Base-by-base conservation (phyloP, 306 rosid species). In the Cucurbita moschata region DNA sequence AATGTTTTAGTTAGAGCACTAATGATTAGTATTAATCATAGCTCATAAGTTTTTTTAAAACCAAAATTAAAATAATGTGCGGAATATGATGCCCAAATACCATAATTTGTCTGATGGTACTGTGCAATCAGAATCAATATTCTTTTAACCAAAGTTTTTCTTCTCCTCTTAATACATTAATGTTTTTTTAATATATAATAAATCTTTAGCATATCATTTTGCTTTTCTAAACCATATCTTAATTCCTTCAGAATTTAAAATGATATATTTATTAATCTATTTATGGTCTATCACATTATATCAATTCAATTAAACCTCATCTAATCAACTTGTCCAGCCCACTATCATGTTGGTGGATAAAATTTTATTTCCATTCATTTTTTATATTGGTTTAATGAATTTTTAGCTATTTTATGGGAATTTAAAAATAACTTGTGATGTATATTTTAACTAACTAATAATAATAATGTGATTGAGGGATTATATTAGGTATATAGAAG, bases 81-180 rank as follows among this genome's bases (percentile, higher is more conserved):
- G 85, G 79, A 76, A 44, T 23, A 23, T 68, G 73, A 47, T 68
- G 77, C 79, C 77, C 39, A 72, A 82, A 71, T 80, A 83, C 73
- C 72, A 52, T 26, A 7, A 19, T 8, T 53, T 90, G 89, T 88
- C 87, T 79, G 85, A 76, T 71, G 87, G 89, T 80, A 77, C 75
- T 75, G 18, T 71, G 37, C 30, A 71, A 37, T 30, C 37, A 43
- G 75, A 71, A 71, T 71, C 62, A 53, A 72, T 72, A 72, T 52
- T 72, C 64, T 72, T 72, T 72, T 8, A 72, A 72, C 14, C 76
- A 26, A 72, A 54, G 50, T 40, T 37, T 56, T 39, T 56, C 8
- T 75, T 47, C 11, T 62, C 26, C 66, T 55, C 15, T 26, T 73
- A 16, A 18, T 50, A 4, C 1, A 53, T 42, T 18, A 66, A 21